phyloP scores from a whole-genome alignment of 352 stramenopile genomes.

The Globisporangium spinosum region DNA sequence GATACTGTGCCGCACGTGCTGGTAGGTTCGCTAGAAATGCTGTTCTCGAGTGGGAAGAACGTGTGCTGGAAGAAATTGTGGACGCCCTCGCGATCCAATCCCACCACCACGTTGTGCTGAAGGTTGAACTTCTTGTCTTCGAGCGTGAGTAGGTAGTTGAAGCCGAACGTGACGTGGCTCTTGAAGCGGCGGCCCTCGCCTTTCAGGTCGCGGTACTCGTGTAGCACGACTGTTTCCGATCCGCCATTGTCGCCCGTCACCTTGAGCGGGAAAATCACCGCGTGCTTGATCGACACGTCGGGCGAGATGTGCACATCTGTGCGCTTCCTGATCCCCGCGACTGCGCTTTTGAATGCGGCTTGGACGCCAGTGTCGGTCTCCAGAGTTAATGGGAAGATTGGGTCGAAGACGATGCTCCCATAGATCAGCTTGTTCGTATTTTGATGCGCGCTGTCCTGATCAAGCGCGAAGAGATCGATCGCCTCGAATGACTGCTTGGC shows the following conservation, averaged over 20 bases:
- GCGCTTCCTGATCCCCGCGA: constrained; percentile 35
- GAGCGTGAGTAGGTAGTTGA: constrained; percentile 38
- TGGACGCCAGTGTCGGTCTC: constrained; percentile 39
- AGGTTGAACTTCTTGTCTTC: constrained; percentile 51
- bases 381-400: constrained; percentile 26
- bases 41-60: constrained; percentile 30
- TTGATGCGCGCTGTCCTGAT: constrained; percentile 12
- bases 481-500: constrained; percentile 43
- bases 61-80: constrained; percentile 79
- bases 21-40: not conserved
- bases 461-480: constrained; percentile 61
- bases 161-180: constrained; percentile 70
- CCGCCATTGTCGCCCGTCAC: constrained; percentile 67
- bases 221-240: constrained; percentile 64
- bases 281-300: constrained; percentile 27
- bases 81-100: constrained; percentile 60
- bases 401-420: constrained; percentile 51
- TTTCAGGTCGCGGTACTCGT: constrained; percentile 36
- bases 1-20: not conserved
- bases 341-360: constrained; percentile 37
- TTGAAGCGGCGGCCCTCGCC: constrained; percentile 41
- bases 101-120: constrained; percentile 58
- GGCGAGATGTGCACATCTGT: constrained; percentile 40
- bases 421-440: constrained; percentile 48
- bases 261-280: constrained; percentile 42